A percentile compares a stretch with the other conserved stretches of the same genome.
These are phyloP conservation scores for Leccinum subtestaceum DNA, from an alignment of 768 basidiomycete species.

Conservation along the genomic window DNA sequence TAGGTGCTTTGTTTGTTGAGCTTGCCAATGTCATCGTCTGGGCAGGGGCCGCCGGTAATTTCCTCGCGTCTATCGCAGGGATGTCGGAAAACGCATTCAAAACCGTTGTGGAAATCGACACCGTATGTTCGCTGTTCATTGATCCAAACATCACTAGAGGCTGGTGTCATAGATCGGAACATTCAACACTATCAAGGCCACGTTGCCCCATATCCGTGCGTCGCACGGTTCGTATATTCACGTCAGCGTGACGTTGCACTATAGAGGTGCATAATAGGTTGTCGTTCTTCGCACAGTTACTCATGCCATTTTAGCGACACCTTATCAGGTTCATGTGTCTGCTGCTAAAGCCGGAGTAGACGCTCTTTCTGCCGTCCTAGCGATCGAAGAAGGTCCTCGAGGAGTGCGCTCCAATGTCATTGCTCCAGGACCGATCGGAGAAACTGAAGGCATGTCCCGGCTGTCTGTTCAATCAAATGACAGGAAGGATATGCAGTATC, in stretches of 20 bases:
- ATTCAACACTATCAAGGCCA: slow-evolving; percentile 93
- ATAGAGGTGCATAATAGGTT: slow-evolving; percentile 49
- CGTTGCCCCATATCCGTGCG: slow-evolving; percentile 66
- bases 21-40: background rate
- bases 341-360: slow-evolving; percentile 96
- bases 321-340: slow-evolving; percentile 90
- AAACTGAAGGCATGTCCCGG: slow-evolving; percentile 74
- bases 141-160: background rate
- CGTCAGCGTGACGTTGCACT: slow-evolving; percentile 87
- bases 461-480: slow-evolving; percentile 32
- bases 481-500: slow-evolving; percentile 4
- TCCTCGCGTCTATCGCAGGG: slow-evolving; percentile 79
- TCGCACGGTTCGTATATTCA: slow-evolving; percentile 83
- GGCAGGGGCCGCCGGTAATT: slow-evolving; percentile 93
- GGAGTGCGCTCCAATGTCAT: slow-evolving; percentile 92
- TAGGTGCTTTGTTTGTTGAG: background rate
- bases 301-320: slow-evolving; percentile 48
- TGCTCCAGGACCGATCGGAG: slow-evolving; percentile 77
- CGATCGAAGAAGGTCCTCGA: slow-evolving; percentile 91
- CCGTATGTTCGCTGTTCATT: slow-evolving; percentile 45
- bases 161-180: slow-evolving; percentile 68
- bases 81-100: slow-evolving; percentile 48
- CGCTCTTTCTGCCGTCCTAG: slow-evolving; percentile 79
- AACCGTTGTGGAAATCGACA: slow-evolving; percentile 93
- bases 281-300: background rate